These are phyloP conservation scores for Dictyostelium firmibasis DNA, from an alignment of 78 protist genomes.

Conservation along the genomic window DNA sequence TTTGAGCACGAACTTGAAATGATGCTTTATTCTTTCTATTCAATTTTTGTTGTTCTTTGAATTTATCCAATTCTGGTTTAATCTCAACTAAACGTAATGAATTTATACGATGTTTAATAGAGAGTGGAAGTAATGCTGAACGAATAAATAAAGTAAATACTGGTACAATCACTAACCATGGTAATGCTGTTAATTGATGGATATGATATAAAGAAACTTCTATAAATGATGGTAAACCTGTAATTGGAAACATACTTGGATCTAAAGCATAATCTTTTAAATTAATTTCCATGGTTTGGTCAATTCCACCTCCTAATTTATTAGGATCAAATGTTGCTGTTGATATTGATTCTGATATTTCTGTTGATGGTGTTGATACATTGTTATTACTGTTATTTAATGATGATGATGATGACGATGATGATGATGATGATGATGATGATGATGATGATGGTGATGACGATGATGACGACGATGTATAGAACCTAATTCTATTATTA, in stretches of 20 bases:
- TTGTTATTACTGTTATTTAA: too few relatives aligned
- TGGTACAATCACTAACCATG: conserved; percentile 72
- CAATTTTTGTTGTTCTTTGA: conserved; percentile 18
- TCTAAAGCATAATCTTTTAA: conserved; percentile 3
- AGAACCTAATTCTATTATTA: neutral
- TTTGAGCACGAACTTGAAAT: conserved; percentile 1
- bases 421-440: neutral
- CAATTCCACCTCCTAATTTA: neutral
- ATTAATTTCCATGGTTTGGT: neutral
- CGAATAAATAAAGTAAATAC: conserved; percentile 19
- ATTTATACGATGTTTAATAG: conserved; percentile 41
- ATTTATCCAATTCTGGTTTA: conserved; percentile 61
- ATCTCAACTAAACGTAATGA: conserved; percentile 21
- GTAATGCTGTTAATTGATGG: neutral
- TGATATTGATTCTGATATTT: neutral
- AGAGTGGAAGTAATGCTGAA: conserved; percentile 27
- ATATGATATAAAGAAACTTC: conserved; percentile 30
- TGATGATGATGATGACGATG: neutral
- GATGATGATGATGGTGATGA: neutral
- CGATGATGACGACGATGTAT: neutral
- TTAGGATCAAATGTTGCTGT: neutral
- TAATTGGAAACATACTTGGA: conserved; percentile 36
- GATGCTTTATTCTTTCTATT: neutral
- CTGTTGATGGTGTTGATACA: neutral
- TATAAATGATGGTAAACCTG: conserved; percentile 63